Evolutionary conservation across 2,329 filamentous ascomycete species (phyloP), one percentile per base, ranked within the genome.

Genomic region (Cladosporium halotolerans): DNA sequence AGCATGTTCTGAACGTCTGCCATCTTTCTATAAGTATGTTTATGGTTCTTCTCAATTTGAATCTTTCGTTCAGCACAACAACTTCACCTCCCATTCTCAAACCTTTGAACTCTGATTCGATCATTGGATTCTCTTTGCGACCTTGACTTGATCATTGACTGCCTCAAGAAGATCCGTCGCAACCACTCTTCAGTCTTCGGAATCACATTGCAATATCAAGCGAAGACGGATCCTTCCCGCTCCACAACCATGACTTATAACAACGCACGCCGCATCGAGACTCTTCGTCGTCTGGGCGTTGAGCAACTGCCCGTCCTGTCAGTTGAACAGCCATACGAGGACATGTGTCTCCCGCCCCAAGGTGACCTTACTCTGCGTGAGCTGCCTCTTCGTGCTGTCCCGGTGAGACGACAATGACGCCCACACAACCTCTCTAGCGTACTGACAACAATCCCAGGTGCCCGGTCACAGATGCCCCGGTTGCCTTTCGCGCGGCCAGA

Each of bases 401-500:
- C 23, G 7, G 23, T 28, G 23, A 28, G 23, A 28, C 2, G 23
- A 28, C 23, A 4, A 28, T 7, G 23, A 28, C 23, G 23, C 23
- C 23, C 23, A 7, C 23, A 28, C 23, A 28, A 28, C 23, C 23
- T 28, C 7, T 28, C 23, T 2, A 7, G 32, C 16, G 4, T 41
- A n/a, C 47, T 41, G 28, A 33, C 39, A 36, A 40, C 31, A 23
- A 13, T 13, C 43, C 23, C 51, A 70, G 67, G 62, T 68, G 9
- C 67, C 67, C 11, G 66, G 66, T 19, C 57, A 59, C 16, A 57
- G 60, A 16, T 70, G 67, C 55, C 65, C 62, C 9, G 55, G 42
- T n/a, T 70, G 67, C 53, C 55, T 62, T 18, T 32, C 53, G 11
- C 60, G 60, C 47, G 67, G 67, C 19, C 53, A 61, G 49, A 65